These are phyloP conservation scores for Diaporthe sp. DNA, from an alignment of 2,329 filamentous ascomycete species.

Conservation along the genomic window DNA sequence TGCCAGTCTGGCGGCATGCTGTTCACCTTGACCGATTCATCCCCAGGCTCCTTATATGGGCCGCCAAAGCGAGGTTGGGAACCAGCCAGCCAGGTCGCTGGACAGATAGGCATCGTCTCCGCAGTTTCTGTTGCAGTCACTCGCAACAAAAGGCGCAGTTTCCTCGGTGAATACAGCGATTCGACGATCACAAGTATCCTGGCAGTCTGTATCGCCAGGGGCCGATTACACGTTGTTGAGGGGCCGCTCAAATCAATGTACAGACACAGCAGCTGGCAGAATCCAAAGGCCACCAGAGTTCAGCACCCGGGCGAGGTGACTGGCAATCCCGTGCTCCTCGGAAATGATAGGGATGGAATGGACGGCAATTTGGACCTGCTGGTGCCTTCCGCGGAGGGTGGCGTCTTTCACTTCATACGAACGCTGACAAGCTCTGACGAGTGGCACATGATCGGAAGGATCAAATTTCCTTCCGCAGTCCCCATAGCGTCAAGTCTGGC, in stretches of 20 bases:
- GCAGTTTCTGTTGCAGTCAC: not conserved
- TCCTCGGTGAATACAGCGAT: too few species aligned
- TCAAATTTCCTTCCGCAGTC: not conserved
- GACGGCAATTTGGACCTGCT: not conserved
- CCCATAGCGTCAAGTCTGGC: not conserved
- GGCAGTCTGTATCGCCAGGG: not conserved
- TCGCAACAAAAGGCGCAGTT: too few species aligned
- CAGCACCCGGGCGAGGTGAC: not conserved
- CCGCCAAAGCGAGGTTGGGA: not conserved
- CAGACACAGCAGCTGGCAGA: not conserved
- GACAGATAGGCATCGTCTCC: not conserved
- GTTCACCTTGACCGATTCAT: not conserved
- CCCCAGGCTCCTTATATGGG: too few species aligned
- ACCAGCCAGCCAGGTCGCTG: not conserved
- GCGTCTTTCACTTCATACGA: not conserved
- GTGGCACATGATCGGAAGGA: constrained; percentile 2
- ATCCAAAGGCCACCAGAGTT: not conserved
- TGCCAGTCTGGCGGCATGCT: not conserved
- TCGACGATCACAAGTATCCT: not conserved
- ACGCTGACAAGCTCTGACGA: not conserved
- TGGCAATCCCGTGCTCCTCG: not conserved
- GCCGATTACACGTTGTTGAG: not conserved
- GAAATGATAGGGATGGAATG: too few species aligned
- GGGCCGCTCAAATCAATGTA: not conserved
- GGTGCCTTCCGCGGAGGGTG: constrained; percentile 1